phyloP scores from a whole-genome alignment of 345 rosid genomes.

The Aegle marmelos region DNA sequence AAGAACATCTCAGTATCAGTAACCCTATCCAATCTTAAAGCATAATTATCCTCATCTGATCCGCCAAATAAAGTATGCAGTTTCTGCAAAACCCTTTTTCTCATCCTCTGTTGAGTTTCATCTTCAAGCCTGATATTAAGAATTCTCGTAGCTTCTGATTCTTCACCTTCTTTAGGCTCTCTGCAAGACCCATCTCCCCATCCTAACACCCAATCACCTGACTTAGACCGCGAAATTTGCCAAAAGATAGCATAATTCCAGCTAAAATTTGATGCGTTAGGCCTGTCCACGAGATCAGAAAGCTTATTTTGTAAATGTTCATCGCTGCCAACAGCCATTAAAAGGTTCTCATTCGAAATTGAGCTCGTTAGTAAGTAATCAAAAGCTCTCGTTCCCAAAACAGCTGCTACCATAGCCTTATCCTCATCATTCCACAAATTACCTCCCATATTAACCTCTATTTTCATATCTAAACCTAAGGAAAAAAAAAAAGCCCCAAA shows the following conservation, averaged over 20 bases:
- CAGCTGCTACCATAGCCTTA: conserved; percentile 57
- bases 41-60: conserved; percentile 83
- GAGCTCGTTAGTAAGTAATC: conserved; percentile 73
- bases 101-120: conserved; percentile 71
- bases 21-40: conserved; percentile 78
- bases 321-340: conserved; percentile 56
- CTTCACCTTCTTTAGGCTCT: conserved; percentile 83
- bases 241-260: conserved; percentile 97
- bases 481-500: neutral
- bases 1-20: conserved; percentile 95
- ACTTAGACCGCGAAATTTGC: conserved; percentile 85
- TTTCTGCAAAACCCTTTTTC: conserved; percentile 83
- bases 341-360: conserved; percentile 56
- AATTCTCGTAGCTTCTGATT: conserved; percentile 40
- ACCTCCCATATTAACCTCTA: conserved; percentile 52
- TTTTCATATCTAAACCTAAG: conserved; percentile 40
- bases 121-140: conserved; percentile 44
- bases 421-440: conserved; percentile 79
- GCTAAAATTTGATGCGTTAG: conserved; percentile 70
- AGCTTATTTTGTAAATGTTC: conserved; percentile 84
- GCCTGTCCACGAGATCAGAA: conserved; percentile 83
- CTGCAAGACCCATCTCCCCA: conserved; percentile 98
- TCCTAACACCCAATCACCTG: conserved; percentile 85
- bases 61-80: conserved; percentile 82
- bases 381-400: conserved; percentile 74